A percentile compares a stretch with the other conserved stretches of the same genome.
These are phyloP conservation scores for Wilcoxina mikolae DNA, from an alignment of 495 filamentous ascomycete genomes.

Conservation along the genomic window DNA sequence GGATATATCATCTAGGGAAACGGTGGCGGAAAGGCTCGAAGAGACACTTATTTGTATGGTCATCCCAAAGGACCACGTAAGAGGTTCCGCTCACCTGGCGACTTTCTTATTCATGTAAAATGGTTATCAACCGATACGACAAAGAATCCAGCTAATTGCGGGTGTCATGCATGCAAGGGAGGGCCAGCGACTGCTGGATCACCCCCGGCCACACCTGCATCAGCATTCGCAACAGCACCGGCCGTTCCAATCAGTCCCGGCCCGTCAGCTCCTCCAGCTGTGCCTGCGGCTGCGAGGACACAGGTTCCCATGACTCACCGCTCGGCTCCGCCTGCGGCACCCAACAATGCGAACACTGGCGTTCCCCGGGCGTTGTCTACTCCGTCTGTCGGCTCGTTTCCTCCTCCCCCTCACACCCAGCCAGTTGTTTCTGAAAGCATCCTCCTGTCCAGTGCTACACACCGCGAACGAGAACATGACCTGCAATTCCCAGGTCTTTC, in stretches of 20 bases:
- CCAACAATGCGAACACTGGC: neutral
- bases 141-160: conserved; percentile 43
- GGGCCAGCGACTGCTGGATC: neutral
- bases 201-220: neutral
- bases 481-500: conserved; percentile 28
- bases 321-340: neutral
- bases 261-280: neutral
- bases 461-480: neutral
- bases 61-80: conserved; percentile 44
- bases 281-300: neutral
- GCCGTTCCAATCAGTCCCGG: neutral
- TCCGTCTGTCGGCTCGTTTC: neutral
- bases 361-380: neutral
- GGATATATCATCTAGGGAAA: conserved; percentile 4
- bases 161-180: conserved; percentile 37
- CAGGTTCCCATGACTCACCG: neutral
- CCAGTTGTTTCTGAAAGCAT: neutral
- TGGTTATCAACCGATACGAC: conserved; percentile 42
- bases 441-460: neutral
- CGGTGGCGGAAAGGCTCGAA: conserved; percentile 30
- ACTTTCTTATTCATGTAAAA: conserved; percentile 48
- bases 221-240: neutral
- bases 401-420: neutral
- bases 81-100: conserved; percentile 42
- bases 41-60: conserved; percentile 49